Percentiles rank a stretch among this genome's conserved stretches.
Evolutionary conservation across 345 rosid species (phyloP).

Genomic region (Jatropha curcas): DNA sequence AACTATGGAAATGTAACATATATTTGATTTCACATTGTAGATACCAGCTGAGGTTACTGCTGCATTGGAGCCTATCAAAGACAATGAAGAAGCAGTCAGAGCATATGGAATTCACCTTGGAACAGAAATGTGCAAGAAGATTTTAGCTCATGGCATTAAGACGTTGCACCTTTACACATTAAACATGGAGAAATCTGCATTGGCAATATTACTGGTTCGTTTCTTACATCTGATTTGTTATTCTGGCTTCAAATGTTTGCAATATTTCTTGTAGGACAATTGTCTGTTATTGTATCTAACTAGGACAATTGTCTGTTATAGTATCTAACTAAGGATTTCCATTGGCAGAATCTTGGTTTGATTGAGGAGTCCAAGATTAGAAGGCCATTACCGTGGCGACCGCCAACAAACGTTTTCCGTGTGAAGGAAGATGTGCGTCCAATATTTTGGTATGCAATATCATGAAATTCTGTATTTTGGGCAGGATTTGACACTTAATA

Average conservation of each 20-base stretch:
- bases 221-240: slow-evolving; percentile 13
- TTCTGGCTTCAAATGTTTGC: background rate
- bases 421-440: slow-evolving; percentile 94
- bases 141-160: slow-evolving; percentile 84
- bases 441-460: slow-evolving; percentile 71
- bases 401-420: slow-evolving; percentile 86
- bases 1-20: background rate
- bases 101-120: slow-evolving; percentile 93
- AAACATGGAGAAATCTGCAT: slow-evolving; percentile 93
- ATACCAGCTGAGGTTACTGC: slow-evolving; percentile 80
- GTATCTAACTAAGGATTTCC: slow-evolving; percentile 29
- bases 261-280: background rate
- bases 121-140: slow-evolving; percentile 96
- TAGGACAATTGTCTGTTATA: background rate
- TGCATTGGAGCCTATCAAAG: slow-evolving; percentile 94
- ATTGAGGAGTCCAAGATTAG: slow-evolving; percentile 85
- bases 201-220: slow-evolving; percentile 76
- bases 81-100: slow-evolving; percentile 95
- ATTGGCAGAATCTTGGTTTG: slow-evolving; percentile 82
- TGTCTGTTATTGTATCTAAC: slow-evolving; percentile 20
- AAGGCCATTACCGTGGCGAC: slow-evolving; percentile 91
- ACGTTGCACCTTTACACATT: slow-evolving; percentile 87
- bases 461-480: background rate
- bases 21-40: slow-evolving; percentile 37
- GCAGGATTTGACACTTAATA: background rate